Base-by-base conservation (phyloP, 2,329 filamentous ascomycete species). In the Colletotrichum horii region DNA sequence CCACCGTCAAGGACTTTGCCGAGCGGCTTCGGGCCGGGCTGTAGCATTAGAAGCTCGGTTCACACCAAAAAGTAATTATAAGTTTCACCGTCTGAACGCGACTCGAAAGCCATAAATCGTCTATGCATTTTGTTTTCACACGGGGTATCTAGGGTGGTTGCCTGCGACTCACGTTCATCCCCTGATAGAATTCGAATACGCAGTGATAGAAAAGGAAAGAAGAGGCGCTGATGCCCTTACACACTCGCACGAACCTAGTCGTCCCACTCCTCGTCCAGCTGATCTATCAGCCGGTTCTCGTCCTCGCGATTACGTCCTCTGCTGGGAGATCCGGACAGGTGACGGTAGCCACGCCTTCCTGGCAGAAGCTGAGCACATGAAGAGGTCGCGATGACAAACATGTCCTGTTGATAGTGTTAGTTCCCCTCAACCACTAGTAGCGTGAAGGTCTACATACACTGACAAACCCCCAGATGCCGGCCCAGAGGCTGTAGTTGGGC, bases 251-350 rank as follows among this genome's bases (percentile, higher is more conserved):
- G n/a, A n/a, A 7, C 56, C 70, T 80, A 93, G 78, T 98, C 96
- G 80, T 98, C 96, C 96, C 96, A 98, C 83, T 98, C 96, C 84
- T 98, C 96, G 81, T 98, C 97, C 75, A 98, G 88, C 84, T 98
- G 95, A 83, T 98, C 96, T 83, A 99, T 98, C 80, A 98, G 86
- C 77, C 96, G 89, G 84, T 98, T 98, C 85, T 98, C 97, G 71
- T 96, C 96, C 75, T 98, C 96, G 71, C 89, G 83, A 80, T 87
- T 87, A 79, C 88, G 83, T 76, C 86, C 84, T 72, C 88, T 87
- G 78, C 83, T 89, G 14, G 89, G 87, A 64, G 89, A 91, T 16
- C 88, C 85, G 48, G 89, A 90, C 28, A 96, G 86, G 56, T 92
- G 88, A 74, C 89, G 91, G 83, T 96, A 96, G 12, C 94, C 94